These are phyloP conservation scores for Eucalyptus globulus DNA, from an alignment of 345 rosid species.

Conservation along the genomic window DNA sequence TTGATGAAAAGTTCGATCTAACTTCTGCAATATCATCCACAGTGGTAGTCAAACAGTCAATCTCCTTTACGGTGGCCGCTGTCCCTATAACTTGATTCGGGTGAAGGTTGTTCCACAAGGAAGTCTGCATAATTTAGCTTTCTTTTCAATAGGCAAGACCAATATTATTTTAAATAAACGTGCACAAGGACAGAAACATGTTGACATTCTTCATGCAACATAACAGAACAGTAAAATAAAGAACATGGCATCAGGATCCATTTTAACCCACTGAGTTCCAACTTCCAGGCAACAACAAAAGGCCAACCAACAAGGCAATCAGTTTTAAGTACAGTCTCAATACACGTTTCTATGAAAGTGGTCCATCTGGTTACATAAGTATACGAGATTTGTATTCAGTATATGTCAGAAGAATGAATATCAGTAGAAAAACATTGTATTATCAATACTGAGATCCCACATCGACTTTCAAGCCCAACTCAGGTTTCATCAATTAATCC, in stretches of 20 bases:
- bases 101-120: constrained; percentile 91
- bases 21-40: constrained; percentile 61
- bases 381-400: background rate
- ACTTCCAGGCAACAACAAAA: background rate
- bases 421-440: background rate
- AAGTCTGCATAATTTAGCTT: constrained; percentile 33
- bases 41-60: constrained; percentile 79
- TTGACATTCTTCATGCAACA: background rate
- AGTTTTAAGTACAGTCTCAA: background rate
- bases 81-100: constrained; percentile 85
- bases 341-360: background rate
- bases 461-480: background rate
- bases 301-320: background rate
- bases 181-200: background rate
- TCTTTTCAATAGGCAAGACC: background rate
- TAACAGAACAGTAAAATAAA: background rate
- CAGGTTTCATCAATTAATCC: background rate
- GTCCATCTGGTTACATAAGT: background rate
- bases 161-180: background rate
- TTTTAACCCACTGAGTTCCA: background rate
- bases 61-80: constrained; percentile 58
- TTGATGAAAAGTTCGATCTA: constrained; percentile 42
- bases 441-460: background rate
- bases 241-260: background rate
- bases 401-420: background rate